phyloP scores from a whole-genome alignment of 2,329 filamentous ascomycete genomes.

The Penicillium sp. region DNA sequence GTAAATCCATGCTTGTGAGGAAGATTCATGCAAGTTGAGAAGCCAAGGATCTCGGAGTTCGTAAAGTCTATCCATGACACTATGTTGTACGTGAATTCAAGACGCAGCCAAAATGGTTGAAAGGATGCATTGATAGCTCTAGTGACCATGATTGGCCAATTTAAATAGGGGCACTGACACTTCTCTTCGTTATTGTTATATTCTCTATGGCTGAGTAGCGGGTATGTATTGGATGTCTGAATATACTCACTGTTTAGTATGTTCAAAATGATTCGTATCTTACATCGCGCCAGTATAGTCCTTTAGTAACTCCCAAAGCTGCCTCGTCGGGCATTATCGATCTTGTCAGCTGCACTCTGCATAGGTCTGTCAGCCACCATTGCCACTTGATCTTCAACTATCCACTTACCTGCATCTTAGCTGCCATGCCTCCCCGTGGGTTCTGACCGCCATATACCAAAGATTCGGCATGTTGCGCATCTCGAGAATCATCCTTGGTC shows the following conservation, averaged over 20 bases:
- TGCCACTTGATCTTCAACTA: neutral
- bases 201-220: no score
- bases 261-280: neutral
- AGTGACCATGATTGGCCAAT: neutral
- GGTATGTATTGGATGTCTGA: neutral
- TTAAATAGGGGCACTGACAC: neutral
- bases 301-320: conserved; percentile 8
- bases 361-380: conserved; percentile 7
- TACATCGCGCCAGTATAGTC: neutral
- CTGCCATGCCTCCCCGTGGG: conserved; percentile 32
- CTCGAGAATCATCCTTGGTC: conserved; percentile 35
- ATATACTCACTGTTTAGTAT: neutral
- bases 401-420: conserved; percentile 35
- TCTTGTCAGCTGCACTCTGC: conserved; percentile 38
- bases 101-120: neutral
- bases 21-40: neutral
- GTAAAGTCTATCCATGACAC: no score
- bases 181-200: neutral
- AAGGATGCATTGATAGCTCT: neutral
- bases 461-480: conserved; percentile 32
- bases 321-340: conserved; percentile 26
- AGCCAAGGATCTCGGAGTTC: no score
- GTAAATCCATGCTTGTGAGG: no score
- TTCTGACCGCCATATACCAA: conserved; percentile 33
- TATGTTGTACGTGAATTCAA: no score